Conservation (phyloP, 2,329 filamentous ascomycete species). For the Fusarium sp. region DNA sequence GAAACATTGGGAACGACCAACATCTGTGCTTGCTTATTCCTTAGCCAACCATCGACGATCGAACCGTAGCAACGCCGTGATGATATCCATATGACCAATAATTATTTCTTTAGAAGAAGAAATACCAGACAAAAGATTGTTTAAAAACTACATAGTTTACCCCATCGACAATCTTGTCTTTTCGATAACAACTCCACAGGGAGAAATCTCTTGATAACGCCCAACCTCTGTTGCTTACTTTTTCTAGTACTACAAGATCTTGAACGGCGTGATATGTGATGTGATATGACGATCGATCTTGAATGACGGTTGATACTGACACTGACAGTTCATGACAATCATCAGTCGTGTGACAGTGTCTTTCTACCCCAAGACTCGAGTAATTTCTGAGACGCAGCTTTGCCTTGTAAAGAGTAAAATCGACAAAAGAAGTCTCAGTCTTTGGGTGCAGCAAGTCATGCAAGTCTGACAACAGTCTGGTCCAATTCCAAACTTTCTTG, state of each 20-base stretch:
- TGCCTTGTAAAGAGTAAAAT: background rate
- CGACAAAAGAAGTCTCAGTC: conserved; percentile 20
- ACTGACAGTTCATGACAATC: conserved; percentile 4
- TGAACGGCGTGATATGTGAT: background rate
- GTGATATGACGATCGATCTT: conserved; percentile 22
- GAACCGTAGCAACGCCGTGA: background rate
- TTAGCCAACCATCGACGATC: background rate
- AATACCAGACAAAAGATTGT: background rate
- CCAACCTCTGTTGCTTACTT: background rate
- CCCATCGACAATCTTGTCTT: background rate
- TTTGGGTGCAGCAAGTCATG: conserved; percentile 15
- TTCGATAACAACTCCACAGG: background rate
- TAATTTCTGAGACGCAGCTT: conserved; percentile 25
- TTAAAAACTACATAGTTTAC: background rate
- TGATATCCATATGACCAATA: background rate
- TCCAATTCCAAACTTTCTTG: conserved; percentile 18
- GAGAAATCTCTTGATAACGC: background rate
- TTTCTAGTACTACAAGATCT: background rate
- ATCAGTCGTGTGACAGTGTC: conserved; percentile 15
- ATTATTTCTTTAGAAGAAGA: background rate
- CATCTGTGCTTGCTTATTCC: background rate
- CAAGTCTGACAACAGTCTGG: background rate
- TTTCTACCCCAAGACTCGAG: conserved; percentile 6
- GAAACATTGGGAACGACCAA: background rate
- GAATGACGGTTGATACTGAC: background rate